Evolutionary conservation across 2,329 filamentous ascomycete genomes (phyloP), one percentile per base, ranked within the genome.

Genomic region (Pyrenophora tritici-repentis): DNA sequence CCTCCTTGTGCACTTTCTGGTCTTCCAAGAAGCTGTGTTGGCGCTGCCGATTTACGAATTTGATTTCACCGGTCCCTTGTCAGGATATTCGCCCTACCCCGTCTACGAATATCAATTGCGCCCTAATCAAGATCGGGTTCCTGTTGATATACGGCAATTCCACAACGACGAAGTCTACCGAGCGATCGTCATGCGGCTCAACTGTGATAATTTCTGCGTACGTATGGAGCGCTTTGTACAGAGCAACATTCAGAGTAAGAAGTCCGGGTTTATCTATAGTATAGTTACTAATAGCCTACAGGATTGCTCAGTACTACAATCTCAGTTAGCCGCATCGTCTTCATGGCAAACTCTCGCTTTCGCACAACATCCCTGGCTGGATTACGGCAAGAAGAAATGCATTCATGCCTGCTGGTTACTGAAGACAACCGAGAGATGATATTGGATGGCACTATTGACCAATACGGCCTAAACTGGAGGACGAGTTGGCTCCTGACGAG

Each of bases 21-120:
- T 46, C 18, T 46, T 20, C 6, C 43, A 46, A 17, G 34, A 46
- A 16, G 43, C 35, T n/a, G 16, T 46, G 16, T 46, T 46, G 4
- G 17, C 26, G 34, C 8, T 39, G 18, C 17, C 3, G 8, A 24
- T 24, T 24, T 2, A 7, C 22, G 22, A 24, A 4, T 24, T 24
- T 7, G 22, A 24, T 9, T 4, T 24, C 8, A 24, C 6, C 22
- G 22, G 20, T 4, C 20, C 20, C 20, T 22, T n/a, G n/a, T n/a
- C n/a, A n/a, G n/a, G n/a, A n/a, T n/a, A n/a, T n/a, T n/a, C n/a
- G n/a, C n/a, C 20, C 20, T 24, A 24, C 22, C 22, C 22, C 22
- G 22, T 24, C 4, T 24, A 24, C 6, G 8, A 6, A 20, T 29
- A 12, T 2, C 26, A 29, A 29, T 24, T 6, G 22, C 18, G 18